Conservation (phyloP, 441 rosid genomes). For the Theobroma grandiflorum region DNA sequence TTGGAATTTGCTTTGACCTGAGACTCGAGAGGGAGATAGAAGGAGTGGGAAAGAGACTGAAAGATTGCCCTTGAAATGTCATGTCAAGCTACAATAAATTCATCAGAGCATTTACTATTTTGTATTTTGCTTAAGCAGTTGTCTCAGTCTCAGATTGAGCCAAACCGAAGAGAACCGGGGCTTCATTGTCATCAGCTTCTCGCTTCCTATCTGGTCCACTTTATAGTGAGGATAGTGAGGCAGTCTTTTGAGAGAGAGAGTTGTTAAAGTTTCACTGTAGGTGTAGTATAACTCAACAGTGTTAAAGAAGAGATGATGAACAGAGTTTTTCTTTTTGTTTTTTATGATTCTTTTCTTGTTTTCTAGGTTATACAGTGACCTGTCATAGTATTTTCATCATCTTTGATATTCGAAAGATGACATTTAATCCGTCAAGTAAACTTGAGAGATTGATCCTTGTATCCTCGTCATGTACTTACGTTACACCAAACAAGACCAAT, state of each 20-base stretch:
- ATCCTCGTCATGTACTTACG: neutral
- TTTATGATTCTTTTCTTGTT: slow-evolving; percentile 31
- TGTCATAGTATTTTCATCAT: slow-evolving; percentile 36
- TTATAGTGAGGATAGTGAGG: neutral
- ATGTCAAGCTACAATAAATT: slow-evolving; percentile 42
- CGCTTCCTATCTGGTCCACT: neutral
- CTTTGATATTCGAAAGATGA: slow-evolving; percentile 8
- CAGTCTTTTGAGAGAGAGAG: neutral
- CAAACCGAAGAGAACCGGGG: slow-evolving; percentile 8
- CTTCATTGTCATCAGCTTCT: neutral
- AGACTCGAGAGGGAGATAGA: neutral
- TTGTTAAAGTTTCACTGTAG: neutral
- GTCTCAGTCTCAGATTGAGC: slow-evolving; percentile 24
- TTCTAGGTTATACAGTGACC: slow-evolving; percentile 28
- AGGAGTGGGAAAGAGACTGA: slow-evolving; percentile 30
- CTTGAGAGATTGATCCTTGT: neutral
- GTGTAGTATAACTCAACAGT: slow-evolving; percentile 12
- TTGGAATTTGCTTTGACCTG: slow-evolving; percentile 18
- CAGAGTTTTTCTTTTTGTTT: neutral
- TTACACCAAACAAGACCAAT: neutral
- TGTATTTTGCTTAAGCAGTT: slow-evolving; percentile 28
- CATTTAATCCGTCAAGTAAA: slow-evolving; percentile 13
- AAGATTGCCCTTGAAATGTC: slow-evolving; percentile 46
- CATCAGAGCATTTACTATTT: slow-evolving; percentile 32
- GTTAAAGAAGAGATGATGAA: neutral